phyloP scores from a whole-genome alignment of 2,329 filamentous ascomycete genomes.

The Pseudogymnoascus sp. region DNA sequence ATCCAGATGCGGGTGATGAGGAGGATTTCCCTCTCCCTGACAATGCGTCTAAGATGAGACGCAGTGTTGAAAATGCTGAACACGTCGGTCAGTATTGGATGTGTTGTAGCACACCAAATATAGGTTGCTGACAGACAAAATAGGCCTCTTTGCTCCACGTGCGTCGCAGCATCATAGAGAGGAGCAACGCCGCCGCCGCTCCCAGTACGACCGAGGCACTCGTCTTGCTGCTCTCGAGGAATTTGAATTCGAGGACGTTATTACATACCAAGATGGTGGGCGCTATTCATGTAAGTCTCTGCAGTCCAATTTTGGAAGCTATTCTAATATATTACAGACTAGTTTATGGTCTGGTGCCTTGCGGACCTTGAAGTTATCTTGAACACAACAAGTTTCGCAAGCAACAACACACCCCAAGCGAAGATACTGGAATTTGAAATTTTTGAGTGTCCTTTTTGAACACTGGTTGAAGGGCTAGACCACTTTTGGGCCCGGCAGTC shows the following conservation, averaged over 20 bases:
- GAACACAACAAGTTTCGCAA: not conserved
- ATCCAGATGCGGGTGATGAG: conserved; percentile 55
- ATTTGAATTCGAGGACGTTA: conserved; percentile 39
- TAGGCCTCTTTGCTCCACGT: conserved; percentile 73
- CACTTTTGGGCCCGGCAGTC: not conserved
- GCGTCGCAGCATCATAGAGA: conserved; percentile 65
- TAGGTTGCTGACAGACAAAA: conserved; percentile 11
- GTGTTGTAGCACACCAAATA: not conserved
- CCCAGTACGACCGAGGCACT: conserved; percentile 76
- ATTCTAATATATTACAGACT: not conserved
- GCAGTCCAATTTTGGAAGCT: not conserved
- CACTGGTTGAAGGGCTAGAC: not conserved
- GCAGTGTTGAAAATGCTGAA: conserved; percentile 79
- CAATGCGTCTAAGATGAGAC: conserved; percentile 79
- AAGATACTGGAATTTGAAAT: not conserved
- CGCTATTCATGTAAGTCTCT: conserved; percentile 46
- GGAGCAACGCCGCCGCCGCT: conserved; percentile 67
- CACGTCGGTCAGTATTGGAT: conserved; percentile 57
- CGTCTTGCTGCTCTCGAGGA: conserved; percentile 59
- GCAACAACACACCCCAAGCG: not conserved
- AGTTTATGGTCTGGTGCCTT: not conserved
- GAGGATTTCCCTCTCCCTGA: conserved; percentile 70
- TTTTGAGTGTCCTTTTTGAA: not conserved
- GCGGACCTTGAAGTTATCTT: not conserved
- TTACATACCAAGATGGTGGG: conserved; percentile 30